Evolutionary conservation across 1,284 basidiomycete genomes (phyloP).

Genomic region (Termitomyces sp.): DNA sequence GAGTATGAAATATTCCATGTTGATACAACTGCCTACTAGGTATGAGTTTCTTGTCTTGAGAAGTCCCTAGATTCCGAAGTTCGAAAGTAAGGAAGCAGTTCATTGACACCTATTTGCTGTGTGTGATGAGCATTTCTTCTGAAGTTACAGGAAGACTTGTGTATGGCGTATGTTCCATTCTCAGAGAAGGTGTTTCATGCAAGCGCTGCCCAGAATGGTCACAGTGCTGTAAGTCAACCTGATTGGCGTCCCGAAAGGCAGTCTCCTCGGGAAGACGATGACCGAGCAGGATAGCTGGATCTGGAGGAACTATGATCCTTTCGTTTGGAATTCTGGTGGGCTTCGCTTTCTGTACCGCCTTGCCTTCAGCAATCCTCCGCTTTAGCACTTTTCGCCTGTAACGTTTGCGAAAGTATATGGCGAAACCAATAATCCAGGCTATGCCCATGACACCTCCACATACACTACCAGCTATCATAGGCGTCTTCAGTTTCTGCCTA

Average conservation of each 20-base stretch:
- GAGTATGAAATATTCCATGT: not conserved
- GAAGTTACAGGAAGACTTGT: slow-evolving; percentile 7
- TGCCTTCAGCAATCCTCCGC: slow-evolving; percentile 30
- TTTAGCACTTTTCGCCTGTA: slow-evolving; percentile 35
- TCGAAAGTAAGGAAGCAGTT: not conserved
- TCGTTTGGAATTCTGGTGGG: slow-evolving; percentile 28
- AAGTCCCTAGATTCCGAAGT: not conserved
- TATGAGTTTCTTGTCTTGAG: not conserved
- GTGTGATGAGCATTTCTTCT: slow-evolving; percentile 17
- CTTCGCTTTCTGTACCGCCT: slow-evolving; percentile 27
- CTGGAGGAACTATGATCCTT: slow-evolving; percentile 56
- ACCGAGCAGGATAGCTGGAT: slow-evolving; percentile 57
- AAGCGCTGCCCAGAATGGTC: not conserved
- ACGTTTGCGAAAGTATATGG: slow-evolving; percentile 40
- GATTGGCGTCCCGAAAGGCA: slow-evolving; percentile 23
- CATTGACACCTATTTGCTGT: not conserved
- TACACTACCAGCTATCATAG: slow-evolving; percentile 58
- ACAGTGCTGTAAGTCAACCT: not conserved
- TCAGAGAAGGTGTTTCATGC: not conserved
- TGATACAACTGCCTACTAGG: not conserved
- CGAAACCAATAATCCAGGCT: slow-evolving; percentile 48
- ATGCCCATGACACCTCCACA: slow-evolving; percentile 48
- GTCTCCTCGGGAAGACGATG: slow-evolving; percentile 40
- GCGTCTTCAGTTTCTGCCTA: slow-evolving; percentile 56
- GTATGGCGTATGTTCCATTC: not conserved